These are phyloP conservation scores for Sonneratia alba DNA, from an alignment of 345 rosid species.

Conservation along the genomic window DNA sequence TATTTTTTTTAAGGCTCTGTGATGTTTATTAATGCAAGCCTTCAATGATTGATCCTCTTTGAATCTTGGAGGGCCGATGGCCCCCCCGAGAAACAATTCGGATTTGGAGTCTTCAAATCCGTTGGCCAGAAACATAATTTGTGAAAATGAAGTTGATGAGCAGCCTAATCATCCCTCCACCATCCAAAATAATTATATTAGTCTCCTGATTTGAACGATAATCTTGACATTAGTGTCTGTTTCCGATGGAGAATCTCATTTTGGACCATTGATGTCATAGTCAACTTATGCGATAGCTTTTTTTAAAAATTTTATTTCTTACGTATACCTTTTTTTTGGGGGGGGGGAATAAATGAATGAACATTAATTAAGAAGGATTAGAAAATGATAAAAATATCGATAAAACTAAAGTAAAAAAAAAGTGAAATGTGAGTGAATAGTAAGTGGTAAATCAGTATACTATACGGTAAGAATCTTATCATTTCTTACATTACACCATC, in stretches of 20 bases:
- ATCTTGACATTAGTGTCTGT: conserved; percentile 7
- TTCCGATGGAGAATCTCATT: not conserved
- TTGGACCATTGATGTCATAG: conserved; percentile 4
- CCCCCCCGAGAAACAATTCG: conserved; percentile 13
- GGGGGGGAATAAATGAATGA: too few relatives aligned
- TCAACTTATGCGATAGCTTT: not conserved
- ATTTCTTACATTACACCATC: too few relatives aligned
- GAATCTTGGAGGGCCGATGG: conserved; percentile 26
- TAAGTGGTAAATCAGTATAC: too few relatives aligned
- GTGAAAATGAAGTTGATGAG: conserved; percentile 13
- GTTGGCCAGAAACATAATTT: conserved; percentile 3
- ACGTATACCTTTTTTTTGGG: too few relatives aligned
- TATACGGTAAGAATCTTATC: too few relatives aligned
- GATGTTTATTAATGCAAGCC: conserved; percentile 5
- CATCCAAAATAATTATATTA: conserved; percentile 13
- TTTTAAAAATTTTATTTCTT: too few relatives aligned
- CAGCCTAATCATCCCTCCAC: conserved; percentile 40
- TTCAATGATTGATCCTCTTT: conserved; percentile 56
- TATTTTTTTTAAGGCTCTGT: too few relatives aligned
- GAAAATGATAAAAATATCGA: too few relatives aligned
- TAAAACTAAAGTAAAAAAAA: too few relatives aligned
- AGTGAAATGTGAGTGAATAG: too few relatives aligned
- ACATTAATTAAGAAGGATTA: too few relatives aligned
- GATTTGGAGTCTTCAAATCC: conserved; percentile 8
- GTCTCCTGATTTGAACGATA: not conserved